Evolutionary conservation across 495 filamentous ascomycete species (phyloP), one percentile per base, ranked within the genome.

Genomic region (Penicillium alfredii): DNA sequence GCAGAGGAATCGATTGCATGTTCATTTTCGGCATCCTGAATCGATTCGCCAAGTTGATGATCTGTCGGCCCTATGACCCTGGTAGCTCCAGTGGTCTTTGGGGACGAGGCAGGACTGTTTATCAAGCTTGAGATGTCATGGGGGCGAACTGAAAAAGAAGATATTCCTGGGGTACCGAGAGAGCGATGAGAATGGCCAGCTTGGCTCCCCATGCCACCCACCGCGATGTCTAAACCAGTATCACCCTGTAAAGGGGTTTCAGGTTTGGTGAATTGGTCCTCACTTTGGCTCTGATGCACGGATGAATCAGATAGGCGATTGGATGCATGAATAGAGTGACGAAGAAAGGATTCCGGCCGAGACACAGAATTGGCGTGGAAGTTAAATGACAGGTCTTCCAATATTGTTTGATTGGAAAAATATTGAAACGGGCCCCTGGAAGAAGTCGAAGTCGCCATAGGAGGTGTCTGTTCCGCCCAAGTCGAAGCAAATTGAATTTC

Each of bases 261-360:
- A n/a, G n/a, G n/a, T n/a, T n/a, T n/a, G 32, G 42, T 6, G 27
- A 47, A 26, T 6, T 49, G 39, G 3, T 17, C 23, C 9, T 33
- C 22, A 26, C 35, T 22, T 12, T 43, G 29, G 9, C 40, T 25
- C 13, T 55, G 34, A 9, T 24, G 25, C 0, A 24, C 17, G 1
- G 30, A 26, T 13, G 28, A 9, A 24, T 42, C 35, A n/a, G 53
- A 19, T 5, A 37, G 10, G 16, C 39, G 41, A 2, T 31, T 30
- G 1, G 49, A 23, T 6, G 28, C 30, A 26, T 56, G 55, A 1
- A 47, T 11, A 4, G 60, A 45, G 10, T 60, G 57, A 5, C 61
- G 63, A 38, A 68, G 49, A 29, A 60, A 63, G 1, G 62, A 69
- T 7, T 55, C 48, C 12, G 63, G 57, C 28, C 60, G 60, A 1